Percentiles rank a stretch among this genome's conserved stretches.
These are phyloP conservation scores for Rhodomyrtus tomentosa DNA, from an alignment of 345 rosid species.

Conservation along the genomic window DNA sequence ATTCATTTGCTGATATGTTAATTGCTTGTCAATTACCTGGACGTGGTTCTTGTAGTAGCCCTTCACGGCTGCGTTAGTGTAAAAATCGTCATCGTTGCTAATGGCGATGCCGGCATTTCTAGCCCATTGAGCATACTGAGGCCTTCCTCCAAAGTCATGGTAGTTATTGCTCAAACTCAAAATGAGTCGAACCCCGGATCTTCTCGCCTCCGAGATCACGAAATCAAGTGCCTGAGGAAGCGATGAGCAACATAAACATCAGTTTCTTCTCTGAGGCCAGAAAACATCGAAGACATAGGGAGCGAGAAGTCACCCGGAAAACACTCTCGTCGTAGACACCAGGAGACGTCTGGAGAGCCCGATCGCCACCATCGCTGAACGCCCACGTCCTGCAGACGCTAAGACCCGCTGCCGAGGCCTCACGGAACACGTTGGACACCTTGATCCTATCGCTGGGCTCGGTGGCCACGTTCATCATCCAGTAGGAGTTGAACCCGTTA, in stretches of 20 bases:
- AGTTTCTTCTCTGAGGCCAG: neutral
- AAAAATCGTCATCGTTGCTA: slow-evolving; percentile 26
- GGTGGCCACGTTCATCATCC: slow-evolving; percentile 32
- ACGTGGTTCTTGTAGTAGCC: slow-evolving; percentile 26
- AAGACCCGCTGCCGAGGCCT: slow-evolving; percentile 25
- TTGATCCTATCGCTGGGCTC: slow-evolving; percentile 12
- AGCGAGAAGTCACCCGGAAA: slow-evolving; percentile 22
- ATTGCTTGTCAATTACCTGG: slow-evolving; percentile 5
- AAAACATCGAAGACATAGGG: neutral
- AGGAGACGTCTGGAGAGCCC: slow-evolving; percentile 28
- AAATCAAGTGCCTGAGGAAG: slow-evolving; percentile 32
- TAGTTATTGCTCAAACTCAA: slow-evolving; percentile 28
- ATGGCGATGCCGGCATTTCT: slow-evolving; percentile 15
- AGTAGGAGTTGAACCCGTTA: slow-evolving; percentile 44
- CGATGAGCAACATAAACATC: neutral
- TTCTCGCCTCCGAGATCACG: slow-evolving; percentile 34
- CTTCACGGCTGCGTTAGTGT: slow-evolving; percentile 20
- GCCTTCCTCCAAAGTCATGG: slow-evolving; percentile 28
- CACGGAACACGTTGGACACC: slow-evolving; percentile 14
- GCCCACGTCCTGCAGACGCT: slow-evolving; percentile 41
- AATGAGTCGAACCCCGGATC: slow-evolving; percentile 17
- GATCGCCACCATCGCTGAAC: slow-evolving; percentile 25
- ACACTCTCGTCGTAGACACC: slow-evolving; percentile 21
- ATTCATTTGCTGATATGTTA: neutral
- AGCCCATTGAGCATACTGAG: slow-evolving; percentile 33